Evolutionary conservation across 1,284 basidiomycete genomes (phyloP).

Genomic region (Phellopilus nigrolimitatus): DNA sequence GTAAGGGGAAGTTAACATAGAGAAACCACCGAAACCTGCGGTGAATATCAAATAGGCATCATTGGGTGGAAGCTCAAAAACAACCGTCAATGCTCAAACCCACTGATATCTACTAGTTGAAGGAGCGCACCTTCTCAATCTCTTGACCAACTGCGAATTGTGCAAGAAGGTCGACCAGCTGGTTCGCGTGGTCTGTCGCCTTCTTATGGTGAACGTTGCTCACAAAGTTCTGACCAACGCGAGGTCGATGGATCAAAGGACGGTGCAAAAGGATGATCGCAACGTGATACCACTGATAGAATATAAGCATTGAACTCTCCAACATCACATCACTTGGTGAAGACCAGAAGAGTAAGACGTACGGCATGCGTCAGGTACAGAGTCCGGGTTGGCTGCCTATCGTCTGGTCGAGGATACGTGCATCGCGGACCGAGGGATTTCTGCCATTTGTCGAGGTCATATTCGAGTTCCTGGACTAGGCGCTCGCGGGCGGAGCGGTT

Average conservation of each 20-base stretch:
- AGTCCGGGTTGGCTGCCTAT: constrained; percentile 14
- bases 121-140: constrained; percentile 17
- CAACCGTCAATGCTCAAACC: background rate
- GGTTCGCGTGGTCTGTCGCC: constrained; percentile 20
- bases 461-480: constrained; percentile 16
- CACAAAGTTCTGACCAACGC: constrained; percentile 14
- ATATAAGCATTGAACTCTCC: background rate
- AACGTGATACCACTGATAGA: constrained; percentile 20
- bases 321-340: no score
- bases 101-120: background rate
- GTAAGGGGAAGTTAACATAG: no score
- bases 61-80: constrained; percentile 19
- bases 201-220: constrained; percentile 19
- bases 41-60: constrained; percentile 21
- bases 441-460: constrained; percentile 20
- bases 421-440: constrained; percentile 9
- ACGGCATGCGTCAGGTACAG: constrained; percentile 20
- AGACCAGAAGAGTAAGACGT: constrained; percentile 1
- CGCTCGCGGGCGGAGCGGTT: constrained; percentile 15
- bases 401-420: constrained; percentile 13
- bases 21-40: constrained; percentile 12
- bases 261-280: constrained; percentile 20
- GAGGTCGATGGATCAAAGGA: constrained; percentile 16
- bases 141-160: constrained; percentile 18
- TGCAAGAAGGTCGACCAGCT: constrained; percentile 18